Conservation (phyloP, 768 basidiomycete genomes). For the Lactarius quietus region DNA sequence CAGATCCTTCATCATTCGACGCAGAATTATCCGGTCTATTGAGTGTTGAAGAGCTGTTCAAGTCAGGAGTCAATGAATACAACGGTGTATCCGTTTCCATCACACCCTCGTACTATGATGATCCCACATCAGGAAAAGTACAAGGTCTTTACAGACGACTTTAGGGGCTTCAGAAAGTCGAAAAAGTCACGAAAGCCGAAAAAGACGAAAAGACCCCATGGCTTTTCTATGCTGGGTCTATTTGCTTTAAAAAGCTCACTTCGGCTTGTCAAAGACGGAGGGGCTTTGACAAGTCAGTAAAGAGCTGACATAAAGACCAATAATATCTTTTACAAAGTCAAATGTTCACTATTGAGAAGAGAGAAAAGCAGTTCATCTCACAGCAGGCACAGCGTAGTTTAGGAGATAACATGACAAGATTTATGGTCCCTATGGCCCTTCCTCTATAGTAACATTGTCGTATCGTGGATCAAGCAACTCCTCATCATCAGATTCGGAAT, state of each 20-base stretch:
- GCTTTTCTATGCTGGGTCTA: background rate
- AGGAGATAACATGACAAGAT: background rate
- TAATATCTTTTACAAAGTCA: background rate
- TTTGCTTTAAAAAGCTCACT: background rate
- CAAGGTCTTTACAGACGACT: background rate
- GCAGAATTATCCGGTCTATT: no score
- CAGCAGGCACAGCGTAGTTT: no score
- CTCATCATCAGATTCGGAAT: no score
- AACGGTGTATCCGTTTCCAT: slow-evolving; percentile 46
- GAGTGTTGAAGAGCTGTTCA: no score
- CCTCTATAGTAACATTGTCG: no score
- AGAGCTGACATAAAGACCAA: background rate
- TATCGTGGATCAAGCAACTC: no score
- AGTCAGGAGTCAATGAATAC: slow-evolving; percentile 45
- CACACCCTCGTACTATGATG: slow-evolving; percentile 49
- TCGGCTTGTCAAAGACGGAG: background rate
- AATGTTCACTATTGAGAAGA: no score
- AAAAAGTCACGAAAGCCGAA: background rate
- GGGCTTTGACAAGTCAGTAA: background rate
- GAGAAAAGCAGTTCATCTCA: background rate
- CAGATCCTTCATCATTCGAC: no score
- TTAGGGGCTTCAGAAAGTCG: background rate
- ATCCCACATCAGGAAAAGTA: slow-evolving; percentile 32
- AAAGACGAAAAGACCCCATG: background rate
- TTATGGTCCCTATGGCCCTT: no score